Evolutionary conservation across 495 filamentous ascomycete species (phyloP), one percentile per base, ranked within the genome.

Genomic region (Annulohypoxylon nitens): DNA sequence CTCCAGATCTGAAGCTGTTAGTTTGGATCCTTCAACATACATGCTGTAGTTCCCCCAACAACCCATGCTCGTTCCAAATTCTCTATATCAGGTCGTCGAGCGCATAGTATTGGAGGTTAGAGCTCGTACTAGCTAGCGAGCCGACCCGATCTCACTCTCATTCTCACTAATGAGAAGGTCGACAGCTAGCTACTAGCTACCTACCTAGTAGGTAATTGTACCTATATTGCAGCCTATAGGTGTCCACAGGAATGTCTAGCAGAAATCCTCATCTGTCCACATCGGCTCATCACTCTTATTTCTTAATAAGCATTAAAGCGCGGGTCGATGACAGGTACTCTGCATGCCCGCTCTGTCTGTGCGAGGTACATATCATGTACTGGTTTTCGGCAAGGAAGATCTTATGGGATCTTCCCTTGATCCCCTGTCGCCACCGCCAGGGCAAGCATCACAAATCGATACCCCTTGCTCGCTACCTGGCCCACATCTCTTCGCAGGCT

Each of bases 391-490:
- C 70, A 75, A 76, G 73, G 73, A 76, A 77, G 72, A 79, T 77
- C 75, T 79, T 71, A 53, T 77, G 72, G 70, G 77, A 79, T 79
- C 77, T 76, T 69, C 77, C 74, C 70, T 75, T 70, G 75, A 62
- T 61, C 66, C 73, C 77, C 75, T 77, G 75, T 72, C 47, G 70
- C 64, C 77, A 72, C 73, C 58, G 45, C 71, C 74, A 73, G 77
- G 75, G 68, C 66, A 63, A 74, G 71, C 73, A 79, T 77, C 72
- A 75, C 70, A 77, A 77, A 77, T 75, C 75, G 73, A 75, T 67
- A 51, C 70, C 72, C 77, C 77, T 79, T 79, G 77, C 75, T 73
- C 77, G 51, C 74, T 69, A 61, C 62, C 43, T 63, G 73, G 62
- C 70, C 75, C 75, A 77, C 77, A 71, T 75, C 70, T 68, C 3